Evolutionary conservation across 2,329 filamentous ascomycete genomes (phyloP), one percentile per base, ranked within the genome.

Genomic region (Curvularia lunata): DNA sequence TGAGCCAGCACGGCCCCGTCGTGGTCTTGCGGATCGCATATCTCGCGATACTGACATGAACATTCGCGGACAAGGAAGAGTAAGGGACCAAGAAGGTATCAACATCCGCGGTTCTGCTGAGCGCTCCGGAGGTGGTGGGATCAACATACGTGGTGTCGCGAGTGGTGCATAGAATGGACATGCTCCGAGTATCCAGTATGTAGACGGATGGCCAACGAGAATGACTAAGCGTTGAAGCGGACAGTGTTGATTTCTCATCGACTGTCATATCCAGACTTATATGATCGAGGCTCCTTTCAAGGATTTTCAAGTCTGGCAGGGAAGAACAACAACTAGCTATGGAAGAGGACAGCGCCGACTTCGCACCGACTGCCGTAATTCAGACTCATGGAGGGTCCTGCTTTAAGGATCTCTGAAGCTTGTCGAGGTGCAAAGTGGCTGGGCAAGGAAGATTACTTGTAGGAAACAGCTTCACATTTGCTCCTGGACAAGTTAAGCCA

Each of bases 81-180:
- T 55, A 13, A 51, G 61, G 3, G 61, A 58, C 28, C 52, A 68
- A 40, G 67, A 72, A 30, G 72, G 69, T 7, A 72, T 75, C 59
- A 75, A 72, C 30, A 75, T 75, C 37, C 69, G 72, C 3, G 73
- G 74, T 8, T 60, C 69, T 8, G 70, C 68, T 41, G 57, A 64
- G 62, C 48, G 61, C 32, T 48, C 40, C 16, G 65, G 40, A 12
- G 56, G 62, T 32, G 56, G 62, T 28, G 71, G 67, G 6, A 68
- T 77, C 54, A 69, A 67, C 28, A 76, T 77, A 25, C 63, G 70
- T 7, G 74, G 74, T 38, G 68, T 73, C 3, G 74, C 74, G 12
- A 71, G 68, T n/a, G 68, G 71, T 30, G 62, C 65, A 19, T 75
- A 70, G 61, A 38, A 48, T 42, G 46, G 41, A 37, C 21, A 23